Evolutionary conservation across 495 filamentous ascomycete species (phyloP), one percentile per base, ranked within the genome.

Genomic region (Corynascus novoguineensis): DNA sequence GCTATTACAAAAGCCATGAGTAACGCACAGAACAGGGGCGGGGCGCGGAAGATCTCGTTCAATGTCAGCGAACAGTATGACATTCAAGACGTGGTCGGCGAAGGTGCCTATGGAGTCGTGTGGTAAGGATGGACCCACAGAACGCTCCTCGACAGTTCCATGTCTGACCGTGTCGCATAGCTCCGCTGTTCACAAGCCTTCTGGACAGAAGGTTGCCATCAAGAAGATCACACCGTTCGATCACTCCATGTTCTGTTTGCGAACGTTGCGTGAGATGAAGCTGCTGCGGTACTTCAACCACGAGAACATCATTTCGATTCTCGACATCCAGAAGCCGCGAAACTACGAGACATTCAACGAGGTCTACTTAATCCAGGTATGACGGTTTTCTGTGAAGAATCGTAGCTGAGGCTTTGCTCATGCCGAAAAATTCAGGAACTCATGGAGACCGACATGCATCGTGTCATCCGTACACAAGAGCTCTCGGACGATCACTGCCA

Each of bases 401-500:
- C 31, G 17, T 40, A 32, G 29, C 34, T 3, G n/a, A 22, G 8
- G 17, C 19, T 6, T 34, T 45, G 10, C 37, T 32, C 3, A 22
- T 27, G 35, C 24, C n/a, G 14, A 32, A 17, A 21, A 10, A 59
- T 9, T n/a, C 52, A 95, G 91, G 95, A 99, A 73, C 83, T 99
- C 57, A 99, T 99, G 95, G 95, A 99, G 76, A 99, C 95, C 25
- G 95, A 99, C 66, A 99, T 99, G 95, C 95, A 99, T 69, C 86
- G 95, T 45, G 95, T 99, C 58, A 99, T 99, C 64, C 92, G 95
- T 57, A 99, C 95, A 52, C 95, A 99, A 76, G 93, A 97, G 53
- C 81, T 99, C 27, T 97, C 95, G 5, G 95, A 99, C 65, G 95
- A 97, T 65, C 95, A 99, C 69, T 99, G 95, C 80, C 95, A 99